Evolutionary conservation across 345 rosid species (phyloP), one percentile per base, ranked within the genome.

Genomic region (Brassica cretica): DNA sequence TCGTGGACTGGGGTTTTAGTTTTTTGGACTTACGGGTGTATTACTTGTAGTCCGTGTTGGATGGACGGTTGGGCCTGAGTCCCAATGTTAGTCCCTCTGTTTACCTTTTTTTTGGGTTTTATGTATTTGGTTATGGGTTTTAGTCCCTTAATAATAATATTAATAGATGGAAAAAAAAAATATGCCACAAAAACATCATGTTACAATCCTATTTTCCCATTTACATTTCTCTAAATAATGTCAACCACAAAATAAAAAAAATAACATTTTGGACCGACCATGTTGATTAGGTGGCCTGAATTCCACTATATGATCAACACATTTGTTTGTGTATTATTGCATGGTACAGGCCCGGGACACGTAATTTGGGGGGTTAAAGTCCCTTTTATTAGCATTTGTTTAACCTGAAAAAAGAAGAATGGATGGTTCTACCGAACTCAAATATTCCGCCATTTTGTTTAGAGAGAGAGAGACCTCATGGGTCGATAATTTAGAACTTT

Each of bases 361-460:
- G 77, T 78, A 66, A 35, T 4, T 58, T 5, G 16, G 2, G 62
- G 24, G 60, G 21, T 49, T 67, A 78, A 78, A 78, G 73, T 0
- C 53, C 4, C 76, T 72, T 61, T 72, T 66, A 29, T 2, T 66
- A 44, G 14, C 76, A 71, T 53, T 76, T 60, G 5, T 69, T 18
- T n/a, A 78, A 78, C 51, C 64, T 71, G 64, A 2, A 76, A 41
- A 59, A 32, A 12, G 8, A 39, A 41, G 29, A 66, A 66, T 72
- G 53, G 73, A 72, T 72, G 76, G 68, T 78, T 77, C 72, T 41
- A 65, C 8, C 66, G 18, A 70, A 70, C 70, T 53, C 24, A 8
- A 56, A 55, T 3, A 11, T 6, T 6, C 12, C 44, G 59, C 55
- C 66, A 70, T 9, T 18, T 49, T 46, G 21, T 41, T 55, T 29